Conservation (phyloP, 2,329 filamentous ascomycete species). For the Beauveria asiatica region DNA sequence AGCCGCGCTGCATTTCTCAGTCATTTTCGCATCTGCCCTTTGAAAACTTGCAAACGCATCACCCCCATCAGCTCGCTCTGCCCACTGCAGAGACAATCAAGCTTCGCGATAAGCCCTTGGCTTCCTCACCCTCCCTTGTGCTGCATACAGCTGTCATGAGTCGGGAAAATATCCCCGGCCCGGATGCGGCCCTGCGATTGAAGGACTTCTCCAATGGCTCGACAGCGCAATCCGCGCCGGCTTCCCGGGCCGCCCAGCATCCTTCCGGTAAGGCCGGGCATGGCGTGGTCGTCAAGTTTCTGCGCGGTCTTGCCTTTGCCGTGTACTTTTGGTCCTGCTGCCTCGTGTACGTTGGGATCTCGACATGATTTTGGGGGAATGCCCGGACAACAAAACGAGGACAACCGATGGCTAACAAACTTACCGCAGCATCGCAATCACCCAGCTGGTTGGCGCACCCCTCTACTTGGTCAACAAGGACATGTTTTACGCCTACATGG, state of each 20-base stretch:
- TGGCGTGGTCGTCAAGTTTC: conserved; percentile 38
- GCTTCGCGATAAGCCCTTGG: no score
- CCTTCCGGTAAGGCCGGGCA: conserved; percentile 49
- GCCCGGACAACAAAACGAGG: neutral
- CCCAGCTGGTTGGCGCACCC: conserved; percentile 68
- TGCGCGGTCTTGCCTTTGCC: conserved; percentile 43
- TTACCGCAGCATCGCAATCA: conserved; percentile 49
- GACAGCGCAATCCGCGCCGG: neutral
- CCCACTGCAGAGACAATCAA: neutral
- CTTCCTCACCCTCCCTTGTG: no score
- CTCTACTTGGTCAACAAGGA: conserved; percentile 69
- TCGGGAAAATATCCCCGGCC: neutral
- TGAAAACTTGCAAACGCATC: neutral
- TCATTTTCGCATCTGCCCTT: neutral
- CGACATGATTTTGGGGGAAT: neutral
- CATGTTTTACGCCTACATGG: conserved; percentile 79
- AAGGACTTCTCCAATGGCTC: neutral
- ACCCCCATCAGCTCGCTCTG: neutral
- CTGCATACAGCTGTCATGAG: neutral
- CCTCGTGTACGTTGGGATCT: conserved; percentile 34
- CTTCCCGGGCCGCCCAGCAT: conserved; percentile 24
- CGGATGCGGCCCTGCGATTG: neutral
- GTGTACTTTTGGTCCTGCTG: conserved; percentile 44
- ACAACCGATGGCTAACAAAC: neutral
- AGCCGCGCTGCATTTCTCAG: neutral